Percentiles rank a stretch among this genome's conserved stretches.
Conservation (phyloP, 306 rosid genomes). For the Lathyrus tuberosus region DNA sequence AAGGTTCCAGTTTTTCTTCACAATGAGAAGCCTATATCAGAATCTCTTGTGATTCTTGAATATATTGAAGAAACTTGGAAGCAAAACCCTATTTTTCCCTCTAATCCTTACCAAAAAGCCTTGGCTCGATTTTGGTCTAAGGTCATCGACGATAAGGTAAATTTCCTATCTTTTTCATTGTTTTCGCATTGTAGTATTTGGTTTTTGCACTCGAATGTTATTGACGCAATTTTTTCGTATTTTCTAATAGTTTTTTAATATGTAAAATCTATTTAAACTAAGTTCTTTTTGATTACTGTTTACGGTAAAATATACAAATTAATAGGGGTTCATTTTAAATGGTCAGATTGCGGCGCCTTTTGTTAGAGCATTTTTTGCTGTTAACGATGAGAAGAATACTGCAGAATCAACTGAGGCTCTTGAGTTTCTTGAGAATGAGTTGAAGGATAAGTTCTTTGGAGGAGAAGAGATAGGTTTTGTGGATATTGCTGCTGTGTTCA, state of each 20-base stretch:
- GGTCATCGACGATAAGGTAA: not conserved
- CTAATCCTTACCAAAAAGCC: not conserved
- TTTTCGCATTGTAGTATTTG: not conserved
- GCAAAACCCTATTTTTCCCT: not conserved
- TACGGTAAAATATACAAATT: not conserved
- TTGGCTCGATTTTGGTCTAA: not conserved
- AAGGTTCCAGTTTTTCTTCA: constrained; percentile 9
- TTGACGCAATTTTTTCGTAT: no score
- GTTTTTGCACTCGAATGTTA: not conserved
- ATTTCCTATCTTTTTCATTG: not conserved
- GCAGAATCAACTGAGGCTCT: not conserved
- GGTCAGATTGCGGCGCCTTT: not conserved
- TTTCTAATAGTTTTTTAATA: no score
- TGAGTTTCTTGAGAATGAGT: not conserved
- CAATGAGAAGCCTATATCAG: not conserved
- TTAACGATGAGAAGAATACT: not conserved
- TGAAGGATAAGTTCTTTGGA: not conserved
- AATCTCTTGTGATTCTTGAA: constrained; percentile 3
- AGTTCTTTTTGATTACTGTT: no score
- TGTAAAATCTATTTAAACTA: no score
- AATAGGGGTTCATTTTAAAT: not conserved
- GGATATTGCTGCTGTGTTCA: not conserved
- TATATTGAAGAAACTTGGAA: constrained; percentile 1
- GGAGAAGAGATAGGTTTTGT: not conserved
- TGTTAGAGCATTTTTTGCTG: not conserved